Percentiles rank a stretch among this genome's conserved stretches.
phyloP scores from a whole-genome alignment of 169 alveolate genomes.

The Eimeria brunetti region DNA sequence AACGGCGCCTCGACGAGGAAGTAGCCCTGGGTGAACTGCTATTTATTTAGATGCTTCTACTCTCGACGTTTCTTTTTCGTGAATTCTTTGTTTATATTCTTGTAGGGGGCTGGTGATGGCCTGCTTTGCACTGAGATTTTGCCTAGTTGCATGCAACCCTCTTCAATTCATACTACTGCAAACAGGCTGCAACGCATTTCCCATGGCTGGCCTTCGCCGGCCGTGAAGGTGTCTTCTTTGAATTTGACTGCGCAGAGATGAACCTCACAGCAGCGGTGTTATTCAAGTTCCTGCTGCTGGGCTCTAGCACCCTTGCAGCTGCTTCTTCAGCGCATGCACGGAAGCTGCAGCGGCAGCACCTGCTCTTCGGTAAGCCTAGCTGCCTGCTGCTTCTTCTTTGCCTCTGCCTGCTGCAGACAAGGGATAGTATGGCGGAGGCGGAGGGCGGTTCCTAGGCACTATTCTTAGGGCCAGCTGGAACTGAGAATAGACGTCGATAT shows the following conservation, averaged over 20 bases:
- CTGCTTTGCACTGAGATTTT: neutral
- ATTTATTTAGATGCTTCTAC: neutral
- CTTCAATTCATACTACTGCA: neutral
- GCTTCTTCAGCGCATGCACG: neutral
- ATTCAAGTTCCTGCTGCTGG: neutral
- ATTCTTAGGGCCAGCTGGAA: no score
- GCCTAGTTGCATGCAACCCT: neutral
- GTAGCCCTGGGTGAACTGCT: neutral
- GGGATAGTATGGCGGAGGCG: neutral
- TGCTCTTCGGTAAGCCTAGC: slow-evolving; percentile 20
- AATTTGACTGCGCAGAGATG: neutral
- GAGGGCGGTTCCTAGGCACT: no score
- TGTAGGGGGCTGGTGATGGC: neutral
- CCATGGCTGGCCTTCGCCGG: neutral
- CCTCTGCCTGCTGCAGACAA: neutral
- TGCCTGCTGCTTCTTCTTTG: neutral
- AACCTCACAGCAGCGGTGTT: neutral
- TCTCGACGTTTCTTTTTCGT: neutral
- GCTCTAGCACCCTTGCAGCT: neutral
- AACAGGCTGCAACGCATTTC: neutral
- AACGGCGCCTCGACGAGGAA: neutral
- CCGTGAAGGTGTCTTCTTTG: neutral
- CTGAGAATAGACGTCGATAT: no score
- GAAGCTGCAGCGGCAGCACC: slow-evolving; percentile 30
- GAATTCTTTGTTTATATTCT: neutral